Conservation (phyloP, 495 filamentous ascomycete species). For the Pyronema omphalodes region DNA sequence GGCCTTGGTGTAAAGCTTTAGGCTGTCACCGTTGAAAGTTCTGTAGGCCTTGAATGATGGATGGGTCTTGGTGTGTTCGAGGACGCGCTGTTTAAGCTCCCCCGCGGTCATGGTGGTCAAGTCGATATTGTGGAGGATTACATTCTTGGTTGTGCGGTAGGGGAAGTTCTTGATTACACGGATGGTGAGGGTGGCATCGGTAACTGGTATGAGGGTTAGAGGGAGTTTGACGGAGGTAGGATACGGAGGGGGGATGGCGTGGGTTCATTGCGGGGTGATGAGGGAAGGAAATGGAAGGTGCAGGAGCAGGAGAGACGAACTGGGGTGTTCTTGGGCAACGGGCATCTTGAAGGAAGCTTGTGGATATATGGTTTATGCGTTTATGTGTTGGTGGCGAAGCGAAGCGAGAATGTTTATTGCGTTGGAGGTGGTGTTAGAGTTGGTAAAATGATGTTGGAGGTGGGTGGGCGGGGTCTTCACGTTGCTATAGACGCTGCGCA, state of each 20-base stretch:
- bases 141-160: slow-evolving; percentile 21
- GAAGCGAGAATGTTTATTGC: too few relatives aligned
- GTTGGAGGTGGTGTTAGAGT: too few relatives aligned
- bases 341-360: too few relatives aligned
- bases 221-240: not conserved
- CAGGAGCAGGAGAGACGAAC: too few relatives aligned
- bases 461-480: too few relatives aligned
- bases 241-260: too few relatives aligned
- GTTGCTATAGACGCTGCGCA: too few relatives aligned
- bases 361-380: not conserved
- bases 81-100: slow-evolving; percentile 9
- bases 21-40: slow-evolving; percentile 17
- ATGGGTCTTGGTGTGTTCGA: slow-evolving; percentile 13
- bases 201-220: slow-evolving; percentile 7
- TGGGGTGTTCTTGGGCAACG: too few relatives aligned
- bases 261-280: too few relatives aligned
- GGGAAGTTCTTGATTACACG: slow-evolving; percentile 25
- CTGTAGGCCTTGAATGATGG: slow-evolving; percentile 22
- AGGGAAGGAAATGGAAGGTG: too few relatives aligned
- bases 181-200: slow-evolving; percentile 22
- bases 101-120: slow-evolving; percentile 19
- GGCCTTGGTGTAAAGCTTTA: slow-evolving; percentile 24
- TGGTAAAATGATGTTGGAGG: too few relatives aligned
- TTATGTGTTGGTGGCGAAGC: not conserved
- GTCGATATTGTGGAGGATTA: slow-evolving; percentile 22